These are phyloP conservation scores for Apiospora pterosperma DNA, from an alignment of 2,329 filamentous ascomycete genomes.

Conservation along the genomic window DNA sequence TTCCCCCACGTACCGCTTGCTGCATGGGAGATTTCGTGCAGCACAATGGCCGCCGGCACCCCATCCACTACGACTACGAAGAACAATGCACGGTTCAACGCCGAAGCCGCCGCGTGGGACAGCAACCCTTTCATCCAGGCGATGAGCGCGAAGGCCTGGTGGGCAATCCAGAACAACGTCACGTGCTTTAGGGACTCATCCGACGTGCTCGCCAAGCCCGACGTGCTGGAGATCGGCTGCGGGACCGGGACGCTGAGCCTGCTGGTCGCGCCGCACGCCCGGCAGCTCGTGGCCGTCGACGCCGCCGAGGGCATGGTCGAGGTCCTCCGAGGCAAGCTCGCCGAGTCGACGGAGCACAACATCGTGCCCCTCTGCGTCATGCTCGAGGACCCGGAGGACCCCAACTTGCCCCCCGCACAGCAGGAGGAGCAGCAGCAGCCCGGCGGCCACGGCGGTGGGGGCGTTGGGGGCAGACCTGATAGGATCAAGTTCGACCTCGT, in stretches of 20 bases:
- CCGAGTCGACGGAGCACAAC: slow-evolving; percentile 38
- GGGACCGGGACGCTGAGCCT: slow-evolving; percentile 54
- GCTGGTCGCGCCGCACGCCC: slow-evolving; percentile 43
- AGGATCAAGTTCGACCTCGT: slow-evolving; percentile 36
- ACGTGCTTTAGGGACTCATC: slow-evolving; percentile 25
- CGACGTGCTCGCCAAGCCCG: slow-evolving; percentile 15
- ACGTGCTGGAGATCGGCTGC: slow-evolving; percentile 55
- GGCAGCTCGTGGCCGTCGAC: slow-evolving; percentile 49
- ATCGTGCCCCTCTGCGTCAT: slow-evolving; percentile 43
- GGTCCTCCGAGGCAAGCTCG: slow-evolving; percentile 42
- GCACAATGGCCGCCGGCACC: background rate
- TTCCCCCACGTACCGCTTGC: no score
- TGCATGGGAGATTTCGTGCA: background rate
- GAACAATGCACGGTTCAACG: slow-evolving; percentile 47
- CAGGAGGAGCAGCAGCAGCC: slow-evolving; percentile 20
- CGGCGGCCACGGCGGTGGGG: slow-evolving; percentile 17
- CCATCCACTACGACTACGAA: slow-evolving; percentile 3
- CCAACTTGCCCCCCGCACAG: slow-evolving; percentile 31
- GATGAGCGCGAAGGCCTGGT: slow-evolving; percentile 38
- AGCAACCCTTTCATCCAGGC: slow-evolving; percentile 46
- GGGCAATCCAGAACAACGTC: slow-evolving; percentile 38
- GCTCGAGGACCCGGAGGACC: slow-evolving; percentile 38
- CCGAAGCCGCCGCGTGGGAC: slow-evolving; percentile 16
- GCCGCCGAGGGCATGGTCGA: slow-evolving; percentile 52
- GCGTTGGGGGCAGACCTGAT: slow-evolving; percentile 7